Conservation (phyloP, 2,329 filamentous ascomycete genomes). For the Dendrostoma leiphaemia region DNA sequence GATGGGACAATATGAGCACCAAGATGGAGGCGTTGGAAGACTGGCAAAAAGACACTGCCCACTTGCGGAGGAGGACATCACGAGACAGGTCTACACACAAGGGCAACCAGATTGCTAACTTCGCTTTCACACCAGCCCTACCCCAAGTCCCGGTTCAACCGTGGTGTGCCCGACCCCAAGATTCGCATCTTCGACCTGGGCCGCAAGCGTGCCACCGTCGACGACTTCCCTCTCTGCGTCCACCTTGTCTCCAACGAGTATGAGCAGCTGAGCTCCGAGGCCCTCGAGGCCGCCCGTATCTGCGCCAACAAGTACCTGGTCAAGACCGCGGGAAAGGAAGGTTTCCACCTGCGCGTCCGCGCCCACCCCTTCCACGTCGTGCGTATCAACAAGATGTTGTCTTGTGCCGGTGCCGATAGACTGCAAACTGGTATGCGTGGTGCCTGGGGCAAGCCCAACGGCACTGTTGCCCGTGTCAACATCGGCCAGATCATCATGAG, state of each 20-base stretch:
- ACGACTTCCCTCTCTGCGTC: conserved; percentile 99
- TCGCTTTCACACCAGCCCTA: conserved; percentile 71
- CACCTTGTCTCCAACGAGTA: conserved; percentile 99
- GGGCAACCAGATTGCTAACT: conserved; percentile 46
- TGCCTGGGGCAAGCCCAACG: conserved; percentile 99
- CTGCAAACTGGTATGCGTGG: conserved; percentile 99
- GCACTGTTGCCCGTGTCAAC: conserved; percentile 98
- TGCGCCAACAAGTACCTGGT: conserved; percentile 98
- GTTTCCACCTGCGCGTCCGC: conserved; percentile 74
- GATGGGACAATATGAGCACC: not conserved
- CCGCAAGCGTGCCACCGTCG: conserved; percentile 97
- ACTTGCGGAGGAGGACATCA: not conserved
- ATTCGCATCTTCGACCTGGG: conserved; percentile 98
- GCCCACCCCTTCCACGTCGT: conserved; percentile 99
- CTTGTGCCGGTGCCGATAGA: conserved; percentile 99
- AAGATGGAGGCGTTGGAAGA: not conserved
- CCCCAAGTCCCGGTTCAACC: conserved; percentile 99
- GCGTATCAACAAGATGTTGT: conserved; percentile 99
- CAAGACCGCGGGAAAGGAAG: conserved; percentile 70
- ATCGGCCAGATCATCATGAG: conserved; percentile 99
- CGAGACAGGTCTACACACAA: not conserved
- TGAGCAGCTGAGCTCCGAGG: conserved; percentile 99
- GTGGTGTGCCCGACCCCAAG: conserved; percentile 86
- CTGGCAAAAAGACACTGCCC: not conserved
- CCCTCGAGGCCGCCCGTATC: conserved; percentile 99